Percentiles rank a stretch among this genome's conserved stretches.
phyloP scores from a whole-genome alignment of 306 rosid species.

The Neltuma alba region DNA sequence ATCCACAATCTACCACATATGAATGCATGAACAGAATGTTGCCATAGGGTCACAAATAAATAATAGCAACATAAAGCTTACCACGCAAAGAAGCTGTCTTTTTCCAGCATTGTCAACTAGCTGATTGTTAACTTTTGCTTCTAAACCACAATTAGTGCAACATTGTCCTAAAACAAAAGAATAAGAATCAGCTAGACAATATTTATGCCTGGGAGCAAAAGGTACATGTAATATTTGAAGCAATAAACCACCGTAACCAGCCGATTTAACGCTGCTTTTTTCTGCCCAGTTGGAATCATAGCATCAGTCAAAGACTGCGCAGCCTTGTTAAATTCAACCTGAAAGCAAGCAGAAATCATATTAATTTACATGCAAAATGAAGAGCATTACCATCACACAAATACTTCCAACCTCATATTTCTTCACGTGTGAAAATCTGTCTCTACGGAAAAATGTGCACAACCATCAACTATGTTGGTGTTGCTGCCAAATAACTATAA shows the following conservation, averaged over 20 bases:
- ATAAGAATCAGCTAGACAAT: conserved; percentile 17
- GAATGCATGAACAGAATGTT: conserved; percentile 2
- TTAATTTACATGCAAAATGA: background rate
- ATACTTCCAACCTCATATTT: conserved; percentile 82
- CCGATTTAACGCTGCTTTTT: conserved; percentile 85
- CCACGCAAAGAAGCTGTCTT: conserved; percentile 98
- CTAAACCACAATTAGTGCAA: conserved; percentile 97
- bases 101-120: conserved; percentile 86
- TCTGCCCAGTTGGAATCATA: conserved; percentile 78
- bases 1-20: background rate
- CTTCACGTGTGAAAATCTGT: conserved; percentile 92
- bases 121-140: conserved; percentile 88
- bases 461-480: conserved; percentile 80
- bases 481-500: conserved; percentile 76
- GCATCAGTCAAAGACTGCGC: conserved; percentile 97
- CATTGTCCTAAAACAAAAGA: conserved; percentile 76
- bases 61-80: conserved; percentile 40
- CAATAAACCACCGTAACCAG: conserved; percentile 68
- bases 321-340: conserved; percentile 99
- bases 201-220: background rate
- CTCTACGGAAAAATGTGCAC: conserved; percentile 99
- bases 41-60: background rate
- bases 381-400: conserved; percentile 20
- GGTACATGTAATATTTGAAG: background rate
- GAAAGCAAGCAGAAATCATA: conserved; percentile 41